These are phyloP conservation scores for Licmophora abbreviata DNA, from an alignment of 108 stramenopile genomes.

Conservation along the genomic window DNA sequence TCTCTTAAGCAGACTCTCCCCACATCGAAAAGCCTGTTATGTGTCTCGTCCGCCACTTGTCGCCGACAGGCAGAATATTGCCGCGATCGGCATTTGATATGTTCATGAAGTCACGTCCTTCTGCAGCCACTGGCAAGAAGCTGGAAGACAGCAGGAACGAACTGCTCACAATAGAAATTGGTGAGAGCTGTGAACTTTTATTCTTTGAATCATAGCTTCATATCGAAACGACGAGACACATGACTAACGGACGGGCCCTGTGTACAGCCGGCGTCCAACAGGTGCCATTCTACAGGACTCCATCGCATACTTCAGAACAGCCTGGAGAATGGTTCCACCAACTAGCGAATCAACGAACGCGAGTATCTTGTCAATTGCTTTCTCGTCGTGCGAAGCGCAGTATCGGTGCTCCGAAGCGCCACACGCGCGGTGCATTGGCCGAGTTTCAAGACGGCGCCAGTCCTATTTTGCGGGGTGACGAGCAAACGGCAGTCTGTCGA, in stretches of 20 bases:
- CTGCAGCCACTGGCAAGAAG: slow-evolving; percentile 12
- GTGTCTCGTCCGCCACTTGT: slow-evolving; percentile 52
- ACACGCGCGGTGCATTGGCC: too few species aligned
- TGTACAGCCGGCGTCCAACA: slow-evolving; percentile 11
- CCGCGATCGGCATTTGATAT: slow-evolving; percentile 53
- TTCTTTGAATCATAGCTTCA: slow-evolving; percentile 1
- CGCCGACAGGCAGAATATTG: slow-evolving; percentile 55
- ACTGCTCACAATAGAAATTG: slow-evolving; percentile 33
- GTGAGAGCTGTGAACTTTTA: slow-evolving; percentile 26
- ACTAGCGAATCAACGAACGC: slow-evolving; percentile 30
- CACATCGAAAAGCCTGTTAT: slow-evolving; percentile 15
- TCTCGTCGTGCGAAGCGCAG: slow-evolving; percentile 25
- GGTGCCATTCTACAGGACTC: slow-evolving; percentile 3
- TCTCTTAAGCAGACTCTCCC: slow-evolving; percentile 1
- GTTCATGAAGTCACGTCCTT: slow-evolving; percentile 24
- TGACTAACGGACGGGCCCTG: too few species aligned
- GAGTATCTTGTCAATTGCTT: slow-evolving; percentile 49
- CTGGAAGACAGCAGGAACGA: slow-evolving; percentile 13
- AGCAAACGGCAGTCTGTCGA: slow-evolving; percentile 45
- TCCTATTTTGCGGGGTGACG: too few species aligned
- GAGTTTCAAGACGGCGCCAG: too few species aligned
- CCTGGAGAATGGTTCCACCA: slow-evolving; percentile 29
- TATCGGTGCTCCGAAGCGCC: too few species aligned
- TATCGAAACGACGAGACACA: too few species aligned
- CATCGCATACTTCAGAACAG: slow-evolving; percentile 7